Percentiles rank a stretch among this genome's conserved stretches.
Conservation (phyloP, 1,284 basidiomycete species). For the Cryptococcus floricola region DNA sequence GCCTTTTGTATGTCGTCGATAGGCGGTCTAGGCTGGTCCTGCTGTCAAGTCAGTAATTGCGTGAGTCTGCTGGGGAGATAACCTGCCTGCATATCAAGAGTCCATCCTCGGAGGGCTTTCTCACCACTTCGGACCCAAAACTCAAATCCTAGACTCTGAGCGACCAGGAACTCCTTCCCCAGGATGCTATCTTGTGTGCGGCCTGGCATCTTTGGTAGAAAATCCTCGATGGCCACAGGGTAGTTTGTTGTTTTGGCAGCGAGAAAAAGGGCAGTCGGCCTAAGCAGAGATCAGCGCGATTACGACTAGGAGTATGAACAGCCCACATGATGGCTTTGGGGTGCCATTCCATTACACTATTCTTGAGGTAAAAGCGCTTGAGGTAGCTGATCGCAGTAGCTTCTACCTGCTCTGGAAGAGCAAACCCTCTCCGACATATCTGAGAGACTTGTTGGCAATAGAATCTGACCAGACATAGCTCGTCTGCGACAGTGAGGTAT, state of each 20-base stretch:
- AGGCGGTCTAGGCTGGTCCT: slow-evolving; percentile 18
- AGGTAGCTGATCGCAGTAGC: slow-evolving; percentile 87
- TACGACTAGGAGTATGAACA: not conserved
- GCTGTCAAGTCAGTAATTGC: not conserved
- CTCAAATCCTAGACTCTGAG: slow-evolving; percentile 88
- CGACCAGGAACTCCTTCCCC: slow-evolving; percentile 89
- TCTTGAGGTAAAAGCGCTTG: slow-evolving; percentile 95
- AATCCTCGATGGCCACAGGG: slow-evolving; percentile 78
- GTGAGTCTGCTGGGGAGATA: not conserved
- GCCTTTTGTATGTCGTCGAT: slow-evolving; percentile 23
- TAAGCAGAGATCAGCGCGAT: slow-evolving; percentile 42
- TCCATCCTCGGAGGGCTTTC: slow-evolving; percentile 81
- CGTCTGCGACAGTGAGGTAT: slow-evolving; percentile 77
- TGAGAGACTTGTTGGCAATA: slow-evolving; percentile 84
- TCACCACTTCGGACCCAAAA: slow-evolving; percentile 90
- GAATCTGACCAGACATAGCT: slow-evolving; percentile 79
- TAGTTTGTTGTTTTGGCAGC: slow-evolving; percentile 96
- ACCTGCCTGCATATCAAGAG: slow-evolving; percentile 81
- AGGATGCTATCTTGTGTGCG: slow-evolving; percentile 77
- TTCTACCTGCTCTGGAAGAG: slow-evolving; percentile 86
- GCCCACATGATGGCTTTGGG: slow-evolving; percentile 94
- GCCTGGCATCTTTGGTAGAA: slow-evolving; percentile 73
- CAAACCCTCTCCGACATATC: slow-evolving; percentile 72
- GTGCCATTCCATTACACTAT: slow-evolving; percentile 99
- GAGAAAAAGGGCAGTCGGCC: slow-evolving; percentile 91